These are phyloP conservation scores for Kandelia obovata DNA, from an alignment of 345 rosid genomes.

Conservation along the genomic window DNA sequence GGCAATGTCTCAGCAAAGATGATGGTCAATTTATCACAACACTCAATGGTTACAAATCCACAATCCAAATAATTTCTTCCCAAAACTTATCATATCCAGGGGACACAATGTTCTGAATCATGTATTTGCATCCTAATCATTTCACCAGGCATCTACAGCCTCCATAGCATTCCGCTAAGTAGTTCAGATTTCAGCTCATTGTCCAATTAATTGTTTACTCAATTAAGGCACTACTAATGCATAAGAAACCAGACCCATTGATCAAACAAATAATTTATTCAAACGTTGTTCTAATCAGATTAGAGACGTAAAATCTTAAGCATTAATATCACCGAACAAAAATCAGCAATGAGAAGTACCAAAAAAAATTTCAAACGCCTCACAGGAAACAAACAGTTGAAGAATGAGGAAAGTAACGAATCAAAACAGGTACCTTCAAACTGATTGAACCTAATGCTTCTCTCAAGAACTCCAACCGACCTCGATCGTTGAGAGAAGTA, in stretches of 20 bases:
- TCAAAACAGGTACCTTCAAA: constrained; percentile 48
- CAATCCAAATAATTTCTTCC: too few relatives aligned
- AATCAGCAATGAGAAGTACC: neutral
- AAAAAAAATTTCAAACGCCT: neutral
- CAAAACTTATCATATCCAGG: too few relatives aligned
- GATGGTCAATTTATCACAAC: too few relatives aligned
- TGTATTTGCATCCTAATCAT: too few relatives aligned
- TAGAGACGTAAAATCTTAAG: neutral
- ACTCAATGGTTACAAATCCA: too few relatives aligned
- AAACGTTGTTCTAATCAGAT: neutral
- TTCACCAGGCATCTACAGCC: too few relatives aligned
- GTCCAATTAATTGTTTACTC: too few relatives aligned
- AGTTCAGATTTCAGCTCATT: too few relatives aligned
- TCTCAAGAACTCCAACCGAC: constrained; percentile 82
- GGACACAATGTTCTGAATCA: too few relatives aligned
- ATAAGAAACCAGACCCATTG: too few relatives aligned
- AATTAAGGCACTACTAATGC: too few relatives aligned
- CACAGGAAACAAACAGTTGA: neutral
- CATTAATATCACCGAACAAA: neutral
- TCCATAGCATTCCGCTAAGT: too few relatives aligned
- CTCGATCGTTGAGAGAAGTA: constrained; percentile 79
- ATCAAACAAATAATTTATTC: neutral
- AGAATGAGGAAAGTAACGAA: neutral
- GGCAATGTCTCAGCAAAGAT: neutral
- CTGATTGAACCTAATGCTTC: constrained; percentile 73